Evolutionary conservation across 306 rosid species (phyloP), one percentile per base, ranked within the genome.

Genomic region (Vigna mungo): DNA sequence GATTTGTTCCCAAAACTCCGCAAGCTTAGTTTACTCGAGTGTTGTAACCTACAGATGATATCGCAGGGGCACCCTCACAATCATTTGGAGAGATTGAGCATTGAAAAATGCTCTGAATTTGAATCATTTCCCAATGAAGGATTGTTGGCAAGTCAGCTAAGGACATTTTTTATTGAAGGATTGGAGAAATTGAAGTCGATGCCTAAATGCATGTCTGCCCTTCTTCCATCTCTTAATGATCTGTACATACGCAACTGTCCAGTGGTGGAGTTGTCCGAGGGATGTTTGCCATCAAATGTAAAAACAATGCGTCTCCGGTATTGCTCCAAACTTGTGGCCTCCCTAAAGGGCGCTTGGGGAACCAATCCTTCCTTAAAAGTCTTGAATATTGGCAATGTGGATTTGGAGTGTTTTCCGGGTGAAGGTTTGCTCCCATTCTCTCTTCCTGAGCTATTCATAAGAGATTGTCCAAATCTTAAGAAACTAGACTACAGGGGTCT

Each of bases 211-310:
- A 61, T 61, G 68, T 0, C 8, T 61, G 0, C 16, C 13, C 44
- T 32, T 5, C 68, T 61, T 32, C 68, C 68, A 61, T 32, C 21
- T 61, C 68, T 61, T 32, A 3, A 1, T 3, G 0, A 7, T 2
- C 2, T 32, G n/a, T 2, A 0, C 0, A 30, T 60, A 60, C 0
- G 0, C 0, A 11, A 60, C 7, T 60, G 43, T 60, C 43, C 66
- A 27, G 17, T 2, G 15, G 66, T 60, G 2, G 66, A 60, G 66
- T 60, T 32, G 2, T 2, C 37, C 16, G 14, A 61, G 8, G 68
- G 43, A 61, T 20, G 68, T 61, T 61, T 61, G 13, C 68, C 68
- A 15, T 61, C 46, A 61, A 61, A 61, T 61, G 23, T 61, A 7
- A 61, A 7, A 16, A 0, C 3, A 0, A 15, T 61, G 46, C 0